Base-by-base conservation (phyloP, 2,329 filamentous ascomycete genomes). In the Cytospora mali region DNA sequence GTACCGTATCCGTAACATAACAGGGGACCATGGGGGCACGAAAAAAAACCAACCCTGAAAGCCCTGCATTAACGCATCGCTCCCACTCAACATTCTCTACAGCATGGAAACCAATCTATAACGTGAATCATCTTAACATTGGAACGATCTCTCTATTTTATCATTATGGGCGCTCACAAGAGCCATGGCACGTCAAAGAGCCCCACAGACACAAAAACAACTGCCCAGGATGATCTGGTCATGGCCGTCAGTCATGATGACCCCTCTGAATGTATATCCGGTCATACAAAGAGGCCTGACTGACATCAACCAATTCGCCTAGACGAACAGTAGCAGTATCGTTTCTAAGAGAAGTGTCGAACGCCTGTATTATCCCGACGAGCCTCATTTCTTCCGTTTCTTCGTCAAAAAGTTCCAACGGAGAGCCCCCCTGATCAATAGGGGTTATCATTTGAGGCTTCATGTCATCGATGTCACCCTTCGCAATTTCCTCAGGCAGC, bases 281-380 rank as follows among this genome's bases (percentile, higher is more conserved):
- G n/a, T n/a, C n/a, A 16, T 6, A 35, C 10, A 10, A 46, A 13
- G 42, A 33, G 16, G 7, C 39, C 51, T 50, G 23, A 28, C 61
- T 65, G 28, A 27, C 23, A 21, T 23, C 16, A 35, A 39, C 6
- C 7, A 27, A 21, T 29, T 28, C 21, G 6, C 16, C 51, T 69
- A 91, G 85, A 97, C 93, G 62, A 97, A 97, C 74, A 93, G 88
- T 73, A 94, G 91, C 75, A 96, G 91, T 71, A 97, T 97, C 68
- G 89, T 93, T 18, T 97, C 93, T 16, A 97, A 97, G 74, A 82
- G 93, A 68, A 95, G 92, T 70, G 93, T 97, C n/a, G 93, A 97
- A 72, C 88, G 88, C 69, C 80, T 96, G 16, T 97, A 97, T 75
- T 89, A 91, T 71, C 82, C 89, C 18, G 70, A 86, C 65, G 87